Percentiles rank a stretch among this genome's conserved stretches.
Evolutionary conservation across 495 filamentous ascomycete genomes (phyloP).

Genomic region (Hypoxylon lenormandii): DNA sequence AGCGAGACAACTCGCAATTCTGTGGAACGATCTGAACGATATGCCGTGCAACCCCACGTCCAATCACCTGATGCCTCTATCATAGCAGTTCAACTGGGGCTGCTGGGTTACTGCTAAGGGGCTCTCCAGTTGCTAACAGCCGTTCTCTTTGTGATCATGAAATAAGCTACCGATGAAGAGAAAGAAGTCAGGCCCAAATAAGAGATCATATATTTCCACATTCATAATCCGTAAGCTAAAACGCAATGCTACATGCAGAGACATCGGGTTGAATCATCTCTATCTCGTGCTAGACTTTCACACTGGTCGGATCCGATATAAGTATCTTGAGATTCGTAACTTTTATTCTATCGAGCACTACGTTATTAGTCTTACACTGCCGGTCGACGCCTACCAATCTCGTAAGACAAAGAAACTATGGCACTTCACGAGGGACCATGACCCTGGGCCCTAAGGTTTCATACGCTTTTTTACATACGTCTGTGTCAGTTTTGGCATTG

Average conservation of each 20-base stretch:
- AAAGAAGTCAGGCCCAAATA: neutral
- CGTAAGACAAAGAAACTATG: conserved; percentile 27
- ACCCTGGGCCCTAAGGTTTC: conserved; percentile 18
- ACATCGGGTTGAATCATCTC: neutral
- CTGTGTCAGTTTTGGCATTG: conserved; percentile 20
- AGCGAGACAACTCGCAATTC: conserved; percentile 4
- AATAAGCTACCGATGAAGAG: conserved; percentile 6
- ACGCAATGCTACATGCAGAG: neutral
- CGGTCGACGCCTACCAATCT: conserved; percentile 34
- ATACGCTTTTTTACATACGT: conserved; percentile 39
- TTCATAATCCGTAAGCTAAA: neutral
- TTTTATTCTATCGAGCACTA: conserved; percentile 35
- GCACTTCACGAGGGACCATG: conserved; percentile 16
- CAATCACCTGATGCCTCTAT: conserved; percentile 20
- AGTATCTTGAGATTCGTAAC: conserved; percentile 17
- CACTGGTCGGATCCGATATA: neutral
- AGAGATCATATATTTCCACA: neutral
- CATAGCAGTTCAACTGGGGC: neutral
- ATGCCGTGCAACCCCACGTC: conserved; percentile 32
- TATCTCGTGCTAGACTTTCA: neutral
- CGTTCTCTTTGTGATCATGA: conserved; percentile 24
- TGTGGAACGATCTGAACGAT: conserved; percentile 20
- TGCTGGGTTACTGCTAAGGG: neutral
- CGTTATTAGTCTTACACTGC: conserved; percentile 44
- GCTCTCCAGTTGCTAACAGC: conserved; percentile 2